These are phyloP conservation scores for Boletellus sp. DNA, from an alignment of 768 basidiomycete genomes.

Conservation along the genomic window DNA sequence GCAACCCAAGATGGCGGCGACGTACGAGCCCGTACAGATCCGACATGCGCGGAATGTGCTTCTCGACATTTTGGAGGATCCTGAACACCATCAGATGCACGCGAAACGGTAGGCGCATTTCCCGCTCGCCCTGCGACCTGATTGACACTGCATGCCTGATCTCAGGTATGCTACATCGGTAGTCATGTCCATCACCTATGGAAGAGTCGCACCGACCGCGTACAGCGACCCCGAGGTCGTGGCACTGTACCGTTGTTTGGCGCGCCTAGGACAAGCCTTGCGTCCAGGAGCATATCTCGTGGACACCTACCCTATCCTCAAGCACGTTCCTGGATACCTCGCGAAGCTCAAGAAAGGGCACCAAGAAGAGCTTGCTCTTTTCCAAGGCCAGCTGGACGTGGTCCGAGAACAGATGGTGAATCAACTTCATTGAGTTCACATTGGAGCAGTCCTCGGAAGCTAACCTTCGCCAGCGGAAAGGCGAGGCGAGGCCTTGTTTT, in stretches of 20 bases:
- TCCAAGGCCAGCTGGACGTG: slow-evolving; percentile 26
- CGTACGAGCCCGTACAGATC: slow-evolving; percentile 34
- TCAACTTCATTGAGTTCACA: background rate
- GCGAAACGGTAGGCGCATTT: slow-evolving; percentile 23
- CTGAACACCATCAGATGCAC: slow-evolving; percentile 33
- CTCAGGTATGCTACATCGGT: slow-evolving; percentile 38
- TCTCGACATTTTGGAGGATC: slow-evolving; percentile 34
- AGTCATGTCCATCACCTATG: slow-evolving; percentile 38
- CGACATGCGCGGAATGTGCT: slow-evolving; percentile 32
- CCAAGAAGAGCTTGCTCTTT: slow-evolving; percentile 36
- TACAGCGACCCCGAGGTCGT: slow-evolving; percentile 35
- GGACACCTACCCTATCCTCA: slow-evolving; percentile 22
- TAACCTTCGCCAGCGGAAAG: slow-evolving; percentile 18
- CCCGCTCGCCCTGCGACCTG: background rate
- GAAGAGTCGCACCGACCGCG: slow-evolving; percentile 37
- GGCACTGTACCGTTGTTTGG: slow-evolving; percentile 24
- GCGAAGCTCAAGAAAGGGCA: slow-evolving; percentile 53
- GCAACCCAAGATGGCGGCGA: slow-evolving; percentile 30
- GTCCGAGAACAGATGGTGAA: slow-evolving; percentile 30
- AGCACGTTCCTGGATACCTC: slow-evolving; percentile 35
- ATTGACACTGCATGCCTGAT: background rate
- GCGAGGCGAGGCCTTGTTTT: slow-evolving; percentile 30
- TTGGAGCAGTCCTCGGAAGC: background rate
- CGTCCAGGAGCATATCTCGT: slow-evolving; percentile 26
- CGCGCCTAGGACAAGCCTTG: slow-evolving; percentile 26